Percentiles rank a stretch among this genome's conserved stretches.
Evolutionary conservation across 352 stramenopile genomes (phyloP).

Genomic region (Hyphochytrium catenoides): DNA sequence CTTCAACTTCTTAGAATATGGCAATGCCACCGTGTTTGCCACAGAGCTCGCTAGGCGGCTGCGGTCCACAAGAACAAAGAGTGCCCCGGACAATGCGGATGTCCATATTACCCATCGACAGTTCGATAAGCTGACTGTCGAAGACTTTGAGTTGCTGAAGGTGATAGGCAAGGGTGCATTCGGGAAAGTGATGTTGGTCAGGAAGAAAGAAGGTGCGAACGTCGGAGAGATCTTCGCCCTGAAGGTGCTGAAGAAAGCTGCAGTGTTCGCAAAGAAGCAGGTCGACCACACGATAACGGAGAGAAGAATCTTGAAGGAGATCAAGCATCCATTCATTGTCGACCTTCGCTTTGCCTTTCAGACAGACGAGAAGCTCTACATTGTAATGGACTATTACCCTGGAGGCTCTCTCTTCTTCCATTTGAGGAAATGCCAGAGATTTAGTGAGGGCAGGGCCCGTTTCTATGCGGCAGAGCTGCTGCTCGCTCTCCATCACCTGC

Average conservation of each 20-base stretch:
- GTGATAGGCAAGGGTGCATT: constrained; percentile 86
- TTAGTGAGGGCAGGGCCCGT: constrained; percentile 54
- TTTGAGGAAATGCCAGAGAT: constrained; percentile 63
- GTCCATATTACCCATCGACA: too few species aligned
- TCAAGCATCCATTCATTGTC: constrained; percentile 76
- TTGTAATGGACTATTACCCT: constrained; percentile 80
- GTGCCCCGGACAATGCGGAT: too few species aligned
- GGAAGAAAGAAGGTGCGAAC: constrained; percentile 48
- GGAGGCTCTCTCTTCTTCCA: constrained; percentile 75
- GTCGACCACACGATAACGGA: constrained; percentile 78
- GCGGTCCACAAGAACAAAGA: too few species aligned
- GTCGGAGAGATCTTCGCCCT: constrained; percentile 71
- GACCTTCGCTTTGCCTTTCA: constrained; percentile 78
- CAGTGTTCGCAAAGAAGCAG: constrained; percentile 72
- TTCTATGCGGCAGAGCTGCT: constrained; percentile 75
- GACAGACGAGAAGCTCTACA: constrained; percentile 71
- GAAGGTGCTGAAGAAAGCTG: constrained; percentile 76
- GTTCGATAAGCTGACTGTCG: constrained; percentile 55
- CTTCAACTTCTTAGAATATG: too few species aligned
- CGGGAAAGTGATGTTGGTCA: constrained; percentile 84
- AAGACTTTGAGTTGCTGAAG: constrained; percentile 84
- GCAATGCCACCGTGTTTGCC: too few species aligned
- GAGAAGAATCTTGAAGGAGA: constrained; percentile 62
- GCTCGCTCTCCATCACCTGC: constrained; percentile 69
- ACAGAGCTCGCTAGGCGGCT: too few species aligned